Evolutionary conservation across 192 early-diverging fungal species (phyloP), one percentile per base, ranked within the genome.

Genomic region (Coemansia sp.): DNA sequence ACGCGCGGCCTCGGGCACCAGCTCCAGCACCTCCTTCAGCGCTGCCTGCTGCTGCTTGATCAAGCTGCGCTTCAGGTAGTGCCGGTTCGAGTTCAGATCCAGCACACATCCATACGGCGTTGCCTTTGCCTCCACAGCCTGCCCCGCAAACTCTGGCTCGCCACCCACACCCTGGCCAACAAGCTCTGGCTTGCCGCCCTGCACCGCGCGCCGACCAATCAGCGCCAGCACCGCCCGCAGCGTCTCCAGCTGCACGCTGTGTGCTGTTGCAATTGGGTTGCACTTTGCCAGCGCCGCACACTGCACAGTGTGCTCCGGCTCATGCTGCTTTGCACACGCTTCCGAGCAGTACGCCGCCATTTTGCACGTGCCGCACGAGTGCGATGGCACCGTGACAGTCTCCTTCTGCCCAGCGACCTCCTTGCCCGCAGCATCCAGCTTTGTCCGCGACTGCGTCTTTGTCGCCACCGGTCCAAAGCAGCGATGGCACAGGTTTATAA

Each of bases 271-370:
- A 44, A 81, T 71, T 36, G 23, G 34, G 63, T 81, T 81, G 66
- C 55, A 53, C 57, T 72, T 49, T 1, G 65, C 71, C 67, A 82
- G 59, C 1, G 79, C 79, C 2, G 11, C 60, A 54, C 79, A 82
- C 71, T 82, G 79, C 42, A 77, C 71, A 22, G 21, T 62, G 61
- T 82, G 79, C 79, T 76, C 70, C 26, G 10, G 22, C 26, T 61
- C 49, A 40, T 84, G 84, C 12, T 23, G 37, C 38, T 60, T 58
- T 58, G 67, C 60, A 77, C 87, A 89, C 5, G 15, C 64, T n/a
- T 83, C 66, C 8, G 82, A 84, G 78, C 87, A 89, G 65, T 85
- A 88, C 56, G 65, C 72, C 38, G 77, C 68, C 76, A 79, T 70
- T 66, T 72, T 69, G 78, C 86, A 86, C 60, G 71, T 46, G 19